Base-by-base conservation (phyloP, 2,329 filamentous ascomycete genomes). In the Claviceps monticola region DNA sequence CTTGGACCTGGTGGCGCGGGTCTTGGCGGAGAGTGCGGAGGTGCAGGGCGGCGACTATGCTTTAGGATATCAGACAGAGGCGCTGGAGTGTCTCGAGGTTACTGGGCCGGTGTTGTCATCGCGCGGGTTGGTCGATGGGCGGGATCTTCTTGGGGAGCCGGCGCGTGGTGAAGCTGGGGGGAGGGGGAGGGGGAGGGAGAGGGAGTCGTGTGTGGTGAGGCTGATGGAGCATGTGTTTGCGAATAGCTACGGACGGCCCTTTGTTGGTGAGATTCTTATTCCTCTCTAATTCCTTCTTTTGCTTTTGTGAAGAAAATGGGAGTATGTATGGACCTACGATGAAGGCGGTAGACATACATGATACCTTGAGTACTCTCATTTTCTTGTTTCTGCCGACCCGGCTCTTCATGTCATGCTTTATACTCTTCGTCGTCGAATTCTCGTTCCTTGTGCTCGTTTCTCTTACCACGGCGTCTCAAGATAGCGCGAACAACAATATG, bases 201-300 rank as follows among this genome's bases (percentile, higher is more conserved):
- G 34, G 8, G 14, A 53, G 16, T 62, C 67, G 48, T 81, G 76
- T 61, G 68, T 75, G 44, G 62, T 80, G 41, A 66, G 76, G n/a
- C 66, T 91, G 51, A 86, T 89, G 78, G 69, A 81, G 3, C 75
- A 88, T 66, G 74, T 76, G 0, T 91, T 91, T 70, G 84, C 71
- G 11, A 78, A 70, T 56, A 89, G 84, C 56, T 90, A 89, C 62
- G 83, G 82, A n/a, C 63, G 74, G 37, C 86, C 86, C 1, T 90
- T 82, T 62, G 73, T 89, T 58, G 83, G 84, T 80, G 69, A 67
- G 75, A 67, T 21, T 13, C 16, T 21, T 3, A 4, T n/a, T 7
- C 26, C 21, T 9, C 6, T 41, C 14, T 19, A 14, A 4, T 13
- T 41, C 34, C 11, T n/a, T 37, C 14, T 49, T 23, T 14, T 19